Base-by-base conservation (phyloP, 1,139 yeast species). In the Candida glucosophila region DNA sequence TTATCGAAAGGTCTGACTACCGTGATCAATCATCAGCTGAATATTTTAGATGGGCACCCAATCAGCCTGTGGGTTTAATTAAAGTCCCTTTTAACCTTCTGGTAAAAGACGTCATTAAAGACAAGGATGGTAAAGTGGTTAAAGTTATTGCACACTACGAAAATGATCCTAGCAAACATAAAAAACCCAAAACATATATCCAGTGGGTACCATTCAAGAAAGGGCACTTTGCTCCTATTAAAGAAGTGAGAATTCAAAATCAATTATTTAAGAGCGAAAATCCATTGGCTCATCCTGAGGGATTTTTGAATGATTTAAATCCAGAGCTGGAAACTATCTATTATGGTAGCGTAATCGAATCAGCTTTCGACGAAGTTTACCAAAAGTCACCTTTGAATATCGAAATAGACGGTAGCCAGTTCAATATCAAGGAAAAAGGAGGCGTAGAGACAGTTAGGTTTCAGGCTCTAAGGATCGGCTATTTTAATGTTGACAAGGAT, bases 171-270 rank as follows among this genome's bases (percentile, higher is more conserved):
- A 52, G 54, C 22, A 61, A 64, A 25, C 70, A 67, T 44, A 66
- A 69, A 46, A 82, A 80, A 46, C 96, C 97, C 41, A 90, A 88
- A 68, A 86, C 98, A 2, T 92, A 66, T 49, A 86, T 92, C 47
- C 98, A 92, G 59, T 92, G 99, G 99, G 77, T 92, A 29, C 95
- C 96, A 23, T n/a, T n/a, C n/a, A n/a, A n/a, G n/a, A 62, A 66
- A 20, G 67, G 69, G 33, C 62, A 66, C 21, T 68, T 70, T 33
- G 62, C 72, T 43, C 54, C 52, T 25, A 53, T 92, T 29, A 55
- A 67, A 19, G 95, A 90, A 55, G 83, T 88, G 15, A 75, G 98
- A 54, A 67, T 85, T 33, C 85, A 88, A 58, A 82, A 85, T 48
- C 92, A 77, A 50, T 65, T 92, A 36, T 92, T 92, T 70, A 73